These are phyloP conservation scores for Globisporangium nunn DNA, from an alignment of 352 stramenopile species.

Conservation along the genomic window DNA sequence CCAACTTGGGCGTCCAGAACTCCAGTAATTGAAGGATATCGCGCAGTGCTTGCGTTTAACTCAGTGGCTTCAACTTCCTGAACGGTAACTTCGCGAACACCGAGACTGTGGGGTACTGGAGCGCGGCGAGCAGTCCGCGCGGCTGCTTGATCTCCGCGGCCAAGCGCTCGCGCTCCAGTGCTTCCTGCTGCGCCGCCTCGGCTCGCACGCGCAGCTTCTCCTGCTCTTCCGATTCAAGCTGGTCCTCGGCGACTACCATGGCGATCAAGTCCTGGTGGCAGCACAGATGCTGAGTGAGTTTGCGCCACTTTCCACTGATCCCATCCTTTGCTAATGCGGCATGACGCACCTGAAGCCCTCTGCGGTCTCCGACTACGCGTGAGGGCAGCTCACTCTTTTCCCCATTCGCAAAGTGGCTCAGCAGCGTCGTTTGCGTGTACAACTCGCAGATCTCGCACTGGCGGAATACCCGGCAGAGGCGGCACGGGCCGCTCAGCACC, in stretches of 20 bases:
- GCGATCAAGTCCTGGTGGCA: conserved; percentile 43
- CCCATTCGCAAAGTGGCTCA: conserved; percentile 9
- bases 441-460: conserved; percentile 88
- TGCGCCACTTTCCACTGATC: background rate
- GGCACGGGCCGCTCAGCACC: conserved; percentile 30
- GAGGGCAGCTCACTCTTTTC: conserved; percentile 11
- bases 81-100: conserved; percentile 12
- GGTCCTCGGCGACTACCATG: conserved; percentile 34
- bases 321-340: background rate
- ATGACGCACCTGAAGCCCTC: conserved; percentile 35
- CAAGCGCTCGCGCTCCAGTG: conserved; percentile 12
- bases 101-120: conserved; percentile 14
- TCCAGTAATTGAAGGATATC: no score
- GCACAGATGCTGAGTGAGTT: background rate
- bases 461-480: conserved; percentile 75
- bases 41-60: no score
- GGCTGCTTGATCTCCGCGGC: conserved; percentile 9
- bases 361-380: conserved; percentile 38
- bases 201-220: conserved; percentile 18
- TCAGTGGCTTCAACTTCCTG: background rate
- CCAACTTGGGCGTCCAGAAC: no score
- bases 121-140: conserved; percentile 11
- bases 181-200: conserved; percentile 1
- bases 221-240: conserved; percentile 35
- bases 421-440: conserved; percentile 35